Base-by-base conservation (phyloP, 2,329 filamentous ascomycete genomes). In the Rutstroemia sydowiana region DNA sequence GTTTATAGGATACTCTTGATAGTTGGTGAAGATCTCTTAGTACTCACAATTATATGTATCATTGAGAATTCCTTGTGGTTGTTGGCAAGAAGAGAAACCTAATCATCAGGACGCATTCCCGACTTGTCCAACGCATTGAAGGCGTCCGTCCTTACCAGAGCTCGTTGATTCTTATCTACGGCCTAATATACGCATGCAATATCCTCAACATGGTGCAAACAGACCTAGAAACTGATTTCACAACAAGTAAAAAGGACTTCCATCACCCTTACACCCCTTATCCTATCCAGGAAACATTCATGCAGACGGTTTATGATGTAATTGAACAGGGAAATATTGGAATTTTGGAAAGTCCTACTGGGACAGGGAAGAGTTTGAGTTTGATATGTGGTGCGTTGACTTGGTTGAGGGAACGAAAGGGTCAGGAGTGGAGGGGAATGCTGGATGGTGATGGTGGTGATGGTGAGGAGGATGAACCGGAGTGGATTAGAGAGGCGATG, bases 301-400 rank as follows among this genome's bases (percentile, higher is more conserved):
- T 88, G 85, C 75, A 74, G 53, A 78, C 80, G 5, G 69, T 88
- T 11, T 88, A 87, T 63, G 70, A 77, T 23, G 85, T 81, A 60
- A 75, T 88, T 43, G 81, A 87, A 59, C 68, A 80, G 34, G 76
- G 79, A 31, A 82, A 83, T 63, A 74, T 88, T 46, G 85, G 81
- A 20, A 84, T 88, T 44, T 83, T 88, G 57, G 85, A 88, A 63
- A 86, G 82, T 39, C 85, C 85, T 14, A 88, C 84, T 48, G 84
- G 84, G 70, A 75, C 72, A 68, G 85, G 85, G 40, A 88, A 88
- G 73, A 87, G 84, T 1, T 62, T 88, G 45, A 87, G 84, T 66
- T 69, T 88, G 47, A 86, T 88, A 53, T 88, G 85, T 67, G 82
- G 78, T 43, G 79, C 84, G 16, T 65, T 88, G 59, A 87, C 84